phyloP scores from a whole-genome alignment of 2,329 filamentous ascomycete genomes.

The Lizonia empirigonia region DNA sequence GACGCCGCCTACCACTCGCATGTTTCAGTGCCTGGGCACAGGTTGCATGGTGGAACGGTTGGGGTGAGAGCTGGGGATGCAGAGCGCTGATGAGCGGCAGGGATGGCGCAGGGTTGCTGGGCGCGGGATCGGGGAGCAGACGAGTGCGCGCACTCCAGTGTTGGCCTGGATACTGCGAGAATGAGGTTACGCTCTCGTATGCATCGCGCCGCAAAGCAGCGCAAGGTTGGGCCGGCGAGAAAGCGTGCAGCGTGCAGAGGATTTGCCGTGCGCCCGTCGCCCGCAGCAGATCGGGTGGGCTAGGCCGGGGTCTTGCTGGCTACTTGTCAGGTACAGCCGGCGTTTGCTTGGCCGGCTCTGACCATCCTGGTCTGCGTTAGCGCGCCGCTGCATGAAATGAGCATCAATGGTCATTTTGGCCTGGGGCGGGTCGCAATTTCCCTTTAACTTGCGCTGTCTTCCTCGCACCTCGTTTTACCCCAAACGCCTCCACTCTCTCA shows the following conservation, averaged over 20 bases:
- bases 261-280: slow-evolving; percentile 17
- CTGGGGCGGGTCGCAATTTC: slow-evolving; percentile 15
- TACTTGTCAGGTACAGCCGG: slow-evolving; percentile 12
- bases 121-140: slow-evolving; percentile 4
- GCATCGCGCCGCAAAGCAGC: slow-evolving; percentile 11
- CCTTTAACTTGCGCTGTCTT: slow-evolving; percentile 13
- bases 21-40: slow-evolving; percentile 32
- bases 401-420: slow-evolving; percentile 10
- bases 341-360: slow-evolving; percentile 8
- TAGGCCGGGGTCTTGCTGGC: slow-evolving; percentile 3
- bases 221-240: slow-evolving; percentile 14
- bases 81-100: slow-evolving; percentile 5
- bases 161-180: slow-evolving; percentile 13
- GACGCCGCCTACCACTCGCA: slow-evolving; percentile 22
- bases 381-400: slow-evolving; percentile 13
- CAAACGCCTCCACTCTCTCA: slow-evolving; percentile 30
- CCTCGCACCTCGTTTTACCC: slow-evolving; percentile 19
- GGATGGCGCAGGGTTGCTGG: slow-evolving; percentile 2
- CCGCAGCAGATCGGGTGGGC: slow-evolving; percentile 15
- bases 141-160: slow-evolving; percentile 8
- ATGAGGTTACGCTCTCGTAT: slow-evolving; percentile 12
- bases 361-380: slow-evolving; percentile 16
- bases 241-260: slow-evolving; percentile 17
- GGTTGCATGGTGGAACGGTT: slow-evolving; percentile 25
- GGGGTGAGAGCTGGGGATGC: slow-evolving; percentile 23